Evolutionary conservation across 2,329 filamentous ascomycete species (phyloP).

Genomic region (Xylaria multiplex): DNA sequence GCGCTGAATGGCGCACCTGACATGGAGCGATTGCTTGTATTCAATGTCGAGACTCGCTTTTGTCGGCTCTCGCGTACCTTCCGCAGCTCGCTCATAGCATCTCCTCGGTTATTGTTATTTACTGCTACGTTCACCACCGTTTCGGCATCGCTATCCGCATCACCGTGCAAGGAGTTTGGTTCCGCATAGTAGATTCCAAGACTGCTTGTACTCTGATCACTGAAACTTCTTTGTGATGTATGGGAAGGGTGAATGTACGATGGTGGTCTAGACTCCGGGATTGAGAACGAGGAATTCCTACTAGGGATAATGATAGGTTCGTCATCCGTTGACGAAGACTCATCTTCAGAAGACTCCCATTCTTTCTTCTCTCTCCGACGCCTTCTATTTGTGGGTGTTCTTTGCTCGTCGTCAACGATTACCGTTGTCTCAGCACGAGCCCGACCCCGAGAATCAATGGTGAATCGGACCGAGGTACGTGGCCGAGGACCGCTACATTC

Average conservation of each 20-base stretch:
- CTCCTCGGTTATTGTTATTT: constrained; percentile 54
- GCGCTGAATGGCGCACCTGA: constrained; percentile 46
- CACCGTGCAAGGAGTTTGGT: constrained; percentile 48
- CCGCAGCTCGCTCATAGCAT: constrained; percentile 69
- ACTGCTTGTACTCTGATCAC: constrained; percentile 60
- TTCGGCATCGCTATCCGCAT: constrained; percentile 68
- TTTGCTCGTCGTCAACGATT: constrained; percentile 49
- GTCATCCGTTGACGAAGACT: constrained; percentile 69
- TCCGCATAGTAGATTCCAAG: constrained; percentile 52
- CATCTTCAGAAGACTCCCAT: constrained; percentile 61
- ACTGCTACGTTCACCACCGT: constrained; percentile 62
- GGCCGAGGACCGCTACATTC: constrained; percentile 60
- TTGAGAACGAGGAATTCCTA: constrained; percentile 66
- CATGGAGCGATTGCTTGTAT: constrained; percentile 51
- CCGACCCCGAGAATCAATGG: constrained; percentile 70
- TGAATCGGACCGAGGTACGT: constrained; percentile 69
- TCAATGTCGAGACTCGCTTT: constrained; percentile 51
- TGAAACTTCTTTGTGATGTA: constrained; percentile 58
- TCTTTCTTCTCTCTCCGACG: constrained; percentile 45
- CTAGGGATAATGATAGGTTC: constrained; percentile 73
- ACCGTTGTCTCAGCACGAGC: constrained; percentile 65
- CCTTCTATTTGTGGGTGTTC: constrained; percentile 39
- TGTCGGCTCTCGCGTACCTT: constrained; percentile 66
- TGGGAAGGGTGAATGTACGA: constrained; percentile 58
- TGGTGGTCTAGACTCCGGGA: constrained; percentile 64